Evolutionary conservation across 2,329 filamentous ascomycete species (phyloP), one percentile per base, ranked within the genome.

Genomic region (Tricladium varicosporioides): DNA sequence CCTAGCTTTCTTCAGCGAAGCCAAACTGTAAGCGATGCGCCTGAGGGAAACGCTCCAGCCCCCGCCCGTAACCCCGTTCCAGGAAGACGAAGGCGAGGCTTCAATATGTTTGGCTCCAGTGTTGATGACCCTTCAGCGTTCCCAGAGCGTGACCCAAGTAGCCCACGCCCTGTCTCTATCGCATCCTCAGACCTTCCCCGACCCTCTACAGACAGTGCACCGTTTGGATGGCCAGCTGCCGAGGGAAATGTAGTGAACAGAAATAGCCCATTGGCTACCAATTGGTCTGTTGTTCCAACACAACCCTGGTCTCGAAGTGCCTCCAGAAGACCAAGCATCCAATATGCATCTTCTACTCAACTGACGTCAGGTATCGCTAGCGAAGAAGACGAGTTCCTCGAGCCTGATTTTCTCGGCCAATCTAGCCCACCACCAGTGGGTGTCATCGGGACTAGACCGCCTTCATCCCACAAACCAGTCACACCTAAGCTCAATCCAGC

Each of bases 311-410:
- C 89, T 5, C 78, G 89, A 42, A 88, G 85, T 65, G 86, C 88
- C 7, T 96, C 92, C 33, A 83, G 92, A 50, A 83, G 92, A 36
- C 89, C 90, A 13, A 96, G 91, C 0, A 78, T 91, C 7, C 90
- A 94, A 61, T 82, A 85, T 65, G 89, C 89, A 11, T 91, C 88
- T 1, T 86, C 88, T 1, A 86, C 80, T 9, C 81, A 71, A 15
- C 70, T 85, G 15, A 80, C 84, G 58, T 85, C 84, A 2, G 84
- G 81, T 0, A 72, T 87, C 15, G 83, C 83, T 10, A 84, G 82
- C 11, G 83, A 83, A 0, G 83, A 87, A 31, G 84, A 87, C 63
- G 84, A 84, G 60, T 86, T 86, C 36, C 71, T 87, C 18, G 79
- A 83, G 54, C 78, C 80, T 16, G 83, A 81, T 36, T 68, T 83